These are phyloP conservation scores for Lactarius hatsudake DNA, from an alignment of 768 basidiomycete genomes.

Conservation along the genomic window DNA sequence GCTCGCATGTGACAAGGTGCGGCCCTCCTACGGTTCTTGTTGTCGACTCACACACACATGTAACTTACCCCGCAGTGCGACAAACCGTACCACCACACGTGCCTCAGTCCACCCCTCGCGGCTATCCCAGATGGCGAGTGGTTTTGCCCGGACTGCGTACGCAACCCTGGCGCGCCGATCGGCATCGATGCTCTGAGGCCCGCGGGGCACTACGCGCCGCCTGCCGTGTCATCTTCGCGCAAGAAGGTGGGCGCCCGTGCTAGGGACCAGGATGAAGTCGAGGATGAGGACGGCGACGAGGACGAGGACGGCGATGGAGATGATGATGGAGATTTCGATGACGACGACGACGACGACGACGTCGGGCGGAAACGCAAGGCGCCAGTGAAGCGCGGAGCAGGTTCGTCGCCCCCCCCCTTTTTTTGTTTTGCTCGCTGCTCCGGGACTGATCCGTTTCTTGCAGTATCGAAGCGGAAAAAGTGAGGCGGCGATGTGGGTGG, in stretches of 20 bases:
- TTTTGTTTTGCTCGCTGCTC: background rate
- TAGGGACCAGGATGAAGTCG: slow-evolving; percentile 3
- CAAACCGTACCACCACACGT: slow-evolving; percentile 78
- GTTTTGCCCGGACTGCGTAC: slow-evolving; percentile 79
- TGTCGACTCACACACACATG: background rate
- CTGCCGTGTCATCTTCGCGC: slow-evolving; percentile 5
- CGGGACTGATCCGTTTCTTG: background rate
- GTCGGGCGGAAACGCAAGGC: slow-evolving; percentile 47
- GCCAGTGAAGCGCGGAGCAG: slow-evolving; percentile 36
- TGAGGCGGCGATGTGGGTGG: slow-evolving; percentile 24
- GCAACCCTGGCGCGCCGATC: slow-evolving; percentile 53
- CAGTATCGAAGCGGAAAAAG: slow-evolving; percentile 43
- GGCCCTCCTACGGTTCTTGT: slow-evolving; percentile 10
- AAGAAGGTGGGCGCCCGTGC: background rate
- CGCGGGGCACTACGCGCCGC: background rate
- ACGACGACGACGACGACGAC: slow-evolving; percentile 31
- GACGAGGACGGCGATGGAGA: slow-evolving; percentile 29
- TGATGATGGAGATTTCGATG: slow-evolving; percentile 29
- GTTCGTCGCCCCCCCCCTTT: too few species aligned
- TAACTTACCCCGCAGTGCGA: slow-evolving; percentile 63
- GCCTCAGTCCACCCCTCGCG: slow-evolving; percentile 73
- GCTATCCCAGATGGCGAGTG: slow-evolving; percentile 86
- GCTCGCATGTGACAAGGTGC: slow-evolving; percentile 89
- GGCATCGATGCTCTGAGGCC: slow-evolving; percentile 16
- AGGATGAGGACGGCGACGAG: slow-evolving; percentile 3